These are phyloP conservation scores for Curvularia hawaiiensis DNA, from an alignment of 2,329 filamentous ascomycete genomes.

Conservation along the genomic window DNA sequence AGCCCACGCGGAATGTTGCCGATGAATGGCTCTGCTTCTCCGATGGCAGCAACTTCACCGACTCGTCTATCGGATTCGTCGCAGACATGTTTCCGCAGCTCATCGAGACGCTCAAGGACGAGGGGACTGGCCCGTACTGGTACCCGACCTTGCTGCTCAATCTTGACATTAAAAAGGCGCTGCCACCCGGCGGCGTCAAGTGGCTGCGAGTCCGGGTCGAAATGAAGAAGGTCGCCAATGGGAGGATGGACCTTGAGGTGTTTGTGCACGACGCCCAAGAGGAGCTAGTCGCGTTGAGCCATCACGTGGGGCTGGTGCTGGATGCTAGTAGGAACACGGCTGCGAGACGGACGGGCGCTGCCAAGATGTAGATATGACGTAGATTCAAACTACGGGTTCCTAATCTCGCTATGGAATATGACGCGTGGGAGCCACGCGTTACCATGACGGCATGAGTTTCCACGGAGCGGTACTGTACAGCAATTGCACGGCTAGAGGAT, in stretches of 20 bases:
- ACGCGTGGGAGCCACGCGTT: background rate
- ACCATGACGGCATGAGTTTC: background rate
- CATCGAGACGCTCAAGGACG: conserved; percentile 56
- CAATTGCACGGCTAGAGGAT: background rate
- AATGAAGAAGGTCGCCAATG: conserved; percentile 71
- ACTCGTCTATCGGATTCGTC: conserved; percentile 67
- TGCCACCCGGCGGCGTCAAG: conserved; percentile 71
- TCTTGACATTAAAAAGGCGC: conserved; percentile 74
- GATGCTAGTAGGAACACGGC: conserved; percentile 67
- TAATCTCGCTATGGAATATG: background rate
- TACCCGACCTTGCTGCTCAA: conserved; percentile 78
- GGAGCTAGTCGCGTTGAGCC: conserved; percentile 69
- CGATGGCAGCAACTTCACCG: conserved; percentile 66
- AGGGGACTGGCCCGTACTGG: conserved; percentile 60
- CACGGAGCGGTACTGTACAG: background rate
- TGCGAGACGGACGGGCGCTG: conserved; percentile 50
- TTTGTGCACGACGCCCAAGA: conserved; percentile 67
- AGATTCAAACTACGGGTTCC: background rate
- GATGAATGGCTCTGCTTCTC: conserved; percentile 72
- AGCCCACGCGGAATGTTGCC: conserved; percentile 48
- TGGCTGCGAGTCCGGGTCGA: conserved; percentile 72
- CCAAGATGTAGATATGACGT: conserved; percentile 39
- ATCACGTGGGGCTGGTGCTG: conserved; percentile 70
- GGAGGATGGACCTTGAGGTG: conserved; percentile 76
- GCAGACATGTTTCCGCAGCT: conserved; percentile 72